Conservation (phyloP, 768 basidiomycete species). For the Chlorophyllum brunneum region DNA sequence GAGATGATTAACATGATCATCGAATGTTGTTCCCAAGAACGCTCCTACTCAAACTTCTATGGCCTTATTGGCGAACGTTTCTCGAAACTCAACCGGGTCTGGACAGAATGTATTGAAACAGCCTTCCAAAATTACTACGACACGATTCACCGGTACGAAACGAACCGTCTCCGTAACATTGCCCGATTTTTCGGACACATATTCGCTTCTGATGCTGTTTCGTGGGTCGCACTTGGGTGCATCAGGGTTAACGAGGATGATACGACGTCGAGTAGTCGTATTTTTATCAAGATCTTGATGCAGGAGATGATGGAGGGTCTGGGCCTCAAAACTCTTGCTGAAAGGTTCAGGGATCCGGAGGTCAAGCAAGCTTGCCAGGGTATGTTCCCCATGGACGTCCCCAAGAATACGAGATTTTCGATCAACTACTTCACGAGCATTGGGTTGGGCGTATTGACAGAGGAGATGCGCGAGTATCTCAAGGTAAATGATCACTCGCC, state of each 20-base stretch:
- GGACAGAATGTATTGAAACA: conserved; percentile 86
- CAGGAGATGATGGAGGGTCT: conserved; percentile 92
- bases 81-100: conserved; percentile 91
- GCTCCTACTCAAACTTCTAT: conserved; percentile 96
- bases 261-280: conserved; percentile 92
- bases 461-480: conserved; percentile 95
- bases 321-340: conserved; percentile 83
- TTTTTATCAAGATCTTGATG: conserved; percentile 97
- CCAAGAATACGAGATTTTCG: conserved; percentile 92
- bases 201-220: conserved; percentile 79
- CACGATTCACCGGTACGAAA: conserved; percentile 98
- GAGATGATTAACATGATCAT: conserved; percentile 98
- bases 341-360: conserved; percentile 88
- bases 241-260: conserved; percentile 97
- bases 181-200: conserved; percentile 96
- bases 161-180: conserved; percentile 96
- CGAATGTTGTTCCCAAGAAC: conserved; percentile 99
- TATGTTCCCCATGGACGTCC: conserved; percentile 96
- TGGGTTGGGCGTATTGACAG: conserved; percentile 85
- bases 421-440: conserved; percentile 99
- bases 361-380: conserved; percentile 65
- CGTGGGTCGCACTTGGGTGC: conserved; percentile 81
- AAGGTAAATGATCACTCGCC: conserved; percentile 52
- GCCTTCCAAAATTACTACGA: conserved; percentile 90
- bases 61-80: conserved; percentile 96